These are phyloP conservation scores for Hyphopichia fennica DNA, from an alignment of 1,139 yeast genomes.

Conservation along the genomic window DNA sequence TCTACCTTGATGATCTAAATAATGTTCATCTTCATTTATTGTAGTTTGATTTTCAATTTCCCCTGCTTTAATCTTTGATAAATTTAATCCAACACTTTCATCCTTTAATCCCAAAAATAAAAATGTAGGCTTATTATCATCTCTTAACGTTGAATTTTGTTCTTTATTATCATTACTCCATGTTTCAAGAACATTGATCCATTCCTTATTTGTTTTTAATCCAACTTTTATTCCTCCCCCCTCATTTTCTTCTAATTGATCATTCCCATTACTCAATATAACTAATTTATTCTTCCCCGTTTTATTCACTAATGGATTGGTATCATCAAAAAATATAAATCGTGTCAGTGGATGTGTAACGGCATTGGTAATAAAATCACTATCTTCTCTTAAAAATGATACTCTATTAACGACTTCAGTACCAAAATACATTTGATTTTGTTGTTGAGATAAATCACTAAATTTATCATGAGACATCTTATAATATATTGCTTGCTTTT, in stretches of 20 bases:
- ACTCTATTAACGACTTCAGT: constrained; percentile 72
- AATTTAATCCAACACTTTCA: constrained; percentile 41
- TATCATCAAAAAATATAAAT: constrained; percentile 50
- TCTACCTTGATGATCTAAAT: constrained; percentile 43
- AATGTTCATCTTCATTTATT: constrained; percentile 22
- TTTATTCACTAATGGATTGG: constrained; percentile 39
- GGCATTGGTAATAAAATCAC: constrained; percentile 56
- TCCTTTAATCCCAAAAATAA: constrained; percentile 74
- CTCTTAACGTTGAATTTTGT: constrained; percentile 32
- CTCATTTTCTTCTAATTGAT: constrained; percentile 17
- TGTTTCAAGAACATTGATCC: constrained; percentile 22
- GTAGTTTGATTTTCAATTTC: constrained; percentile 14
- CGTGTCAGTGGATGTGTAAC: constrained; percentile 52
- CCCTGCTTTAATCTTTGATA: constrained; percentile 27
- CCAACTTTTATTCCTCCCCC: constrained; percentile 10
- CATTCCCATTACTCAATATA: constrained; percentile 36
- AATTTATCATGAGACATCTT: constrained; percentile 16
- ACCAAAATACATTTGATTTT: constrained; percentile 45
- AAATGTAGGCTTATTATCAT: constrained; percentile 39
- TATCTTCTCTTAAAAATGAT: constrained; percentile 72
- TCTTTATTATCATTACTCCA: constrained; percentile 37
- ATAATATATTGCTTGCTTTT: constrained; percentile 12
- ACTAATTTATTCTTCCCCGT: constrained; percentile 28
- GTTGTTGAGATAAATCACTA: constrained; percentile 19
- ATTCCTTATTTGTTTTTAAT: constrained; percentile 15